phyloP scores from a whole-genome alignment of 345 rosid species.

The Barbarea vulgaris region DNA sequence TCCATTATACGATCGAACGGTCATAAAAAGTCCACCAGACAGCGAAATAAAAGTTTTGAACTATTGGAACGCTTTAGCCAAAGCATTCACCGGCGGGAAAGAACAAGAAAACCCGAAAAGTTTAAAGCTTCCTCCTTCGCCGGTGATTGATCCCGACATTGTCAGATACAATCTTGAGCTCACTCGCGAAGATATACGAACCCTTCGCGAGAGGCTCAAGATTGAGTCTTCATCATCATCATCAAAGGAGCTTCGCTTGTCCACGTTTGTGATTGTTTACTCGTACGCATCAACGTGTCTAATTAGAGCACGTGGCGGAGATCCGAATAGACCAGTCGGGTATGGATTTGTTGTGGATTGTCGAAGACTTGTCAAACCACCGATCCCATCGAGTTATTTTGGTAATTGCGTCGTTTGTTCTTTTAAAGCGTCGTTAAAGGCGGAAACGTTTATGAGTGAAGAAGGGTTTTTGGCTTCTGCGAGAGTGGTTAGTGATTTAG shows the following conservation, averaged over 20 bases:
- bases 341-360: background rate
- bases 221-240: background rate
- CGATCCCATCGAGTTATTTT: background rate
- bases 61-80: background rate
- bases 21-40: background rate
- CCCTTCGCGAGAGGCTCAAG: background rate
- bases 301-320: background rate
- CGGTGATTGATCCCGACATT: background rate
- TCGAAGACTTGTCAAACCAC: background rate
- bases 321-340: background rate
- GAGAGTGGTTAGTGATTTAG: slow-evolving; percentile 11
- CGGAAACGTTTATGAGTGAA: background rate
- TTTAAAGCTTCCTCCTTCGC: background rate
- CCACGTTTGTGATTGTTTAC: background rate
- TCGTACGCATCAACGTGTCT: background rate
- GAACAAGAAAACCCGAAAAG: slow-evolving; percentile 6
- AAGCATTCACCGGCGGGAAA: background rate
- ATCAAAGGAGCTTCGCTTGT: background rate
- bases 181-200: background rate
- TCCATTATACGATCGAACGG: background rate
- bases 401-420: background rate
- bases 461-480: background rate
- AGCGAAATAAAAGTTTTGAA: background rate
- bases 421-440: background rate
- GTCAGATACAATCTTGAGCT: slow-evolving; percentile 17